A percentile compares a stretch with the other conserved stretches of the same genome.
phyloP scores from a whole-genome alignment of 257 asterid species.

The Solanum arcanum region DNA sequence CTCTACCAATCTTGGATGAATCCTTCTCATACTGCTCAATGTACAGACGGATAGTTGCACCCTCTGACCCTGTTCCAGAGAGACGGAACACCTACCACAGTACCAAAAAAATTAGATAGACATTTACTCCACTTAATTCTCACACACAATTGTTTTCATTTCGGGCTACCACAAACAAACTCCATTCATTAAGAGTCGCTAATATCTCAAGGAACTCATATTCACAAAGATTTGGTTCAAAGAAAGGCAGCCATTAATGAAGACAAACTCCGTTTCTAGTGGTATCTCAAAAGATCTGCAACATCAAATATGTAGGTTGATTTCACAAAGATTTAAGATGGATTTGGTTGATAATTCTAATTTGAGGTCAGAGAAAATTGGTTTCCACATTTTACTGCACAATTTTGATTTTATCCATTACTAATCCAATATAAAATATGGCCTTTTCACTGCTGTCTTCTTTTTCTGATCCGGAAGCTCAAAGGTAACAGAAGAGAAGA shows the following conservation, averaged over 20 bases:
- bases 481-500: background rate
- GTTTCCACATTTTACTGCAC: background rate
- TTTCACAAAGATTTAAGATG: background rate
- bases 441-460: background rate
- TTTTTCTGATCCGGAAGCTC: background rate
- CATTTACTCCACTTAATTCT: background rate
- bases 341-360: background rate
- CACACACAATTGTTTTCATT: background rate
- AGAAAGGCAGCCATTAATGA: background rate
- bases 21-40: slow-evolving; percentile 90
- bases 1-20: slow-evolving; percentile 73
- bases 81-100: slow-evolving; percentile 83
- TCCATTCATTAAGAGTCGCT: background rate
- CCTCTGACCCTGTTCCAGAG: slow-evolving; percentile 98
- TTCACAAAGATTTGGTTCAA: background rate
- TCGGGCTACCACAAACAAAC: background rate
- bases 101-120: background rate
- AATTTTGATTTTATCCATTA: background rate
- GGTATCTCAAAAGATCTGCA: background rate
- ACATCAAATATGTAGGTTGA: background rate
- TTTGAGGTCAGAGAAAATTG: background rate
- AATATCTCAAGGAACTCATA: background rate
- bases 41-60: slow-evolving; percentile 94
- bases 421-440: background rate
- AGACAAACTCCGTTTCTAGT: background rate